Base-by-base conservation (phyloP, 768 basidiomycete species). In the Melanogaster broomeanus region DNA sequence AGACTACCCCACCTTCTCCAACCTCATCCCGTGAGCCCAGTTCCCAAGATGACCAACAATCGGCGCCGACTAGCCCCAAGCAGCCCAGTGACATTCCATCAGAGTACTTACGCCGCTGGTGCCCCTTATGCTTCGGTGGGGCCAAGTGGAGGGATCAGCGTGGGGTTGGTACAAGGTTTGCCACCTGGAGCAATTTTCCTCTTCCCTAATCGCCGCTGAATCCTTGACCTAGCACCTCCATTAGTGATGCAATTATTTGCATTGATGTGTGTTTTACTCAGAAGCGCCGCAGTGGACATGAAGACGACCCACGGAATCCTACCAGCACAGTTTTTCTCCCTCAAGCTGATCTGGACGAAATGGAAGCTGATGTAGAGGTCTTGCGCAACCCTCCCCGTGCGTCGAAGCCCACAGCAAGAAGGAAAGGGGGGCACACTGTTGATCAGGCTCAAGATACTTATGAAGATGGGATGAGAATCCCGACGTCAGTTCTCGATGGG, bases 261-360 rank as follows among this genome's bases (percentile, higher is more conserved):
- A n/a, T 67, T 12, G 72, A 74, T 56, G 65, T 60, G 1, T 68
- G 66, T 51, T 73, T 74, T 41, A 68, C 61, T 21, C 72, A 74
- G 45, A 71, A 72, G 47, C 18, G 33, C 11, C 60, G 57, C 2
- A 44, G 59, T 37, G 55, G 51, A 31, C 35, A 30, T 15, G 49
- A 48, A 25, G n/a, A n/a, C n/a, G n/a, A n/a, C n/a, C n/a, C n/a
- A n/a, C n/a, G n/a, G n/a, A n/a, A n/a, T n/a, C n/a, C n/a, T n/a
- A n/a, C n/a, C n/a, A n/a, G n/a, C n/a, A n/a, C n/a, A n/a, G n/a
- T n/a, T n/a, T n/a, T n/a, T n/a, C n/a, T n/a, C n/a, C n/a, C n/a
- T n/a, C n/a, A n/a, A n/a, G n/a, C n/a, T n/a, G n/a, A n/a, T n/a
- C n/a, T n/a, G n/a, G n/a, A n/a, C n/a, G n/a, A n/a, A n/a, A n/a